These are phyloP conservation scores for Rhynchospora breviuscula DNA, from an alignment of 176 grass and related monocot genomes.

Conservation along the genomic window DNA sequence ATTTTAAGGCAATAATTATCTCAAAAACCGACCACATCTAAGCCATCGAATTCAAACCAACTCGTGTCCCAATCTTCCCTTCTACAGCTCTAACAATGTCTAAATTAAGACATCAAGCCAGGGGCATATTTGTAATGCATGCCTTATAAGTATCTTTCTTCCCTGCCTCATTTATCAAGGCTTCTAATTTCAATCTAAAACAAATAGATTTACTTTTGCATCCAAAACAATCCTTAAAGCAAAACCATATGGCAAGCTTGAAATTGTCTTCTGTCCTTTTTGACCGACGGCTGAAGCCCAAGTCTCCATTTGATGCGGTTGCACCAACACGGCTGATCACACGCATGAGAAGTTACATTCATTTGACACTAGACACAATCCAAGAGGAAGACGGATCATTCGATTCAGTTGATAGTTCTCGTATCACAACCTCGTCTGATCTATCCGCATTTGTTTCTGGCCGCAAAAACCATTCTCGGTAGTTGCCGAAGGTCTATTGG, in stretches of 20 bases:
- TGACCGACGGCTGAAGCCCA: background rate
- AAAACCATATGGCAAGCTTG: constrained; percentile 29
- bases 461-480: background rate
- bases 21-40: background rate
- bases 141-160: constrained; percentile 12
- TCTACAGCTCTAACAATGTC: background rate
- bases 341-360: background rate
- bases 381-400: constrained; percentile 19
- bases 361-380: constrained; percentile 15
- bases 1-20: constrained; percentile 3
- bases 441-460: constrained; percentile 5
- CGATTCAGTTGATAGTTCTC: constrained; percentile 3
- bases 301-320: constrained; percentile 28
- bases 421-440: constrained; percentile 2
- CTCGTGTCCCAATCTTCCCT: background rate
- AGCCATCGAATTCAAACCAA: background rate
- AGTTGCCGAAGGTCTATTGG: background rate
- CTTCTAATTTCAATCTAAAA: background rate
- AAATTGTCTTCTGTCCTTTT: constrained; percentile 30
- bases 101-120: constrained; percentile 3
- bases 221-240: background rate
- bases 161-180: background rate
- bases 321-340: constrained; percentile 27
- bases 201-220: background rate
- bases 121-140: background rate